Evolutionary conservation across 495 filamentous ascomycete genomes (phyloP).

Genomic region (Neurospora sp.): DNA sequence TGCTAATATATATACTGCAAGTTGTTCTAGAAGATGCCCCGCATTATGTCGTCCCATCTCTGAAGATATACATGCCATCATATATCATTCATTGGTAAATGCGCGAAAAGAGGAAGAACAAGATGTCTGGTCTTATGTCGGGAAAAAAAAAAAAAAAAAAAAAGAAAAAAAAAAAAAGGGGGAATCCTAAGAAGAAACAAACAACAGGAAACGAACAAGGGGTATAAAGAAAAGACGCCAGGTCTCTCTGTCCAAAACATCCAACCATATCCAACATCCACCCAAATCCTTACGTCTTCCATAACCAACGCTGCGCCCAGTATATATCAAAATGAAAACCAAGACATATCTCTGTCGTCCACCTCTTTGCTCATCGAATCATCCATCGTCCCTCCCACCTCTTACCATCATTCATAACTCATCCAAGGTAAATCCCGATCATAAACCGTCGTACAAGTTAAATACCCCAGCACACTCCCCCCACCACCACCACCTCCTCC

Average conservation of each 20-base stretch:
- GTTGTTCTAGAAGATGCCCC: background rate
- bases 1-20: background rate
- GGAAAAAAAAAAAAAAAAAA: no score
- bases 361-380: no score
- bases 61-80: background rate
- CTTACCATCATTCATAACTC: constrained; percentile 17
- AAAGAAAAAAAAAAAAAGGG: no score
- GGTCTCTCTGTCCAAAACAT: constrained; percentile 2
- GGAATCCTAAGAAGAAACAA: no score
- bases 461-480: constrained; percentile 44
- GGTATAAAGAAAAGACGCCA: constrained; percentile 1
- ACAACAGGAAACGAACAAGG: background rate
- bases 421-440: constrained; percentile 74
- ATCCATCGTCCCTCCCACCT: background rate
- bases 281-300: background rate
- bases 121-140: no score
- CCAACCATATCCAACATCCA: background rate
- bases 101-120: background rate
- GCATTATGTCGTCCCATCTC: background rate
- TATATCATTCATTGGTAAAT: background rate
- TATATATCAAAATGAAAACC: background rate
- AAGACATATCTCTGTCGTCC: background rate
- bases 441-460: constrained; percentile 70
- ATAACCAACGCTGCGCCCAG: background rate
- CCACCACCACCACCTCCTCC: background rate